Evolutionary conservation across 2,329 filamentous ascomycete genomes (phyloP), one percentile per base, ranked within the genome.

Genomic region (Chaetomium globosum): DNA sequence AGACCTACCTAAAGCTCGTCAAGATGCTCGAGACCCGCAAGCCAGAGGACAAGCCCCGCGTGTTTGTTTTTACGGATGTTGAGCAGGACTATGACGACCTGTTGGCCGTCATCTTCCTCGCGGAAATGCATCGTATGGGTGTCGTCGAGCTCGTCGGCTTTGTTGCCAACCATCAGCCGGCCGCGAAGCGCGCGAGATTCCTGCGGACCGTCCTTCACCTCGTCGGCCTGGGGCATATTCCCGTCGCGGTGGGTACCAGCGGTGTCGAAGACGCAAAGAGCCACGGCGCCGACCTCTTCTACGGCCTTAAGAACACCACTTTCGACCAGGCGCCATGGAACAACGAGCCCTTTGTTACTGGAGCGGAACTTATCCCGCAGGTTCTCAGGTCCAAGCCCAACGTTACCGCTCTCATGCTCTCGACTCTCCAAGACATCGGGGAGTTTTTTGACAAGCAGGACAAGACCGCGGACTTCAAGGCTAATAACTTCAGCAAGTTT

Each of bases 51-150:
- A 66, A 52, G 23, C 67, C 65, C 3, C 64, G 67, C 30, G 63
- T 69, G 9, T 12, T 69, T 8, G 59, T 69, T 9, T 54, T 65
- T 19, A 69, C 67, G 3, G 67, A 69, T 28, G 57, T 69, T n/a
- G 67, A 69, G 51, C 67, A 67, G 43, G 67, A 69, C 48, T 69
- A 69, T 26, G 67, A 69, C 28, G 67, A 69, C 54, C 59, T 69
- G 16, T 30, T 67, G 39, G 66, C 67, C 33, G 56, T 69, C 56
- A 66, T 69, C 39, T 69, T 69, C 28, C 64, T 69, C 13, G 63
- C 52, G 39, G 67, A 69, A 30, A 69, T 69, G 67, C 65, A 69
- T 33, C 66, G 64, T 36, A 63, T 67, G 48, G 67, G 67, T 8
- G 67, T 56, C 13, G 21, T 68, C 39, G 43, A 69, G 28, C 61